Evolutionary conservation across 345 rosid genomes (phyloP).

Genomic region (Salix caprea): DNA sequence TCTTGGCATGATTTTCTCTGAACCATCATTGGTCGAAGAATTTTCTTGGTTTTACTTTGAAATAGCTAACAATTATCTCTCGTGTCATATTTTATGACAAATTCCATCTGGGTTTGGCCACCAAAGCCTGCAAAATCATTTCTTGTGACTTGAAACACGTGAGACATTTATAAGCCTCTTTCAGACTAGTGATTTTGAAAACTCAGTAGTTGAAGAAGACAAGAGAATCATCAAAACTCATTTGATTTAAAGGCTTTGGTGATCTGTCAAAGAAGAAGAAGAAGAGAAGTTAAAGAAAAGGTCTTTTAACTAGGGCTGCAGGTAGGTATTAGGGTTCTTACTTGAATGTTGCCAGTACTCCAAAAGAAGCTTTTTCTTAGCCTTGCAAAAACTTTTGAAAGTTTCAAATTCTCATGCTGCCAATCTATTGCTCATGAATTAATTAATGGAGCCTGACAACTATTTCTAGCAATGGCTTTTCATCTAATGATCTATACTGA

Average conservation of each 20-base stretch:
- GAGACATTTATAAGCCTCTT: neutral
- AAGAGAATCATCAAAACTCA: conserved; percentile 7
- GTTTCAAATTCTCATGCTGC: conserved; percentile 3
- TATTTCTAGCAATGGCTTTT: neutral
- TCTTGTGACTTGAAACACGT: neutral
- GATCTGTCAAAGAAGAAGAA: neutral
- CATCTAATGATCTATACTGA: neutral
- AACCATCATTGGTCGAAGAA: neutral
- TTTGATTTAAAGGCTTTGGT: neutral
- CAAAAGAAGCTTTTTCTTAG: conserved; percentile 7
- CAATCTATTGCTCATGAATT: neutral
- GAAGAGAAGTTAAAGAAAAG: neutral
- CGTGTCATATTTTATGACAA: conserved; percentile 26
- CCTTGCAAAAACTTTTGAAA: conserved; percentile 7
- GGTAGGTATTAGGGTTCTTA: conserved; percentile 28
- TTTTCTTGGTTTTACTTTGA: conserved; percentile 19
- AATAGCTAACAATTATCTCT: conserved; percentile 5
- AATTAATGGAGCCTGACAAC: conserved; percentile 6
- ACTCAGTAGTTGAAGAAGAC: neutral
- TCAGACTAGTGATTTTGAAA: neutral
- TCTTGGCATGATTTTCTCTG: neutral
- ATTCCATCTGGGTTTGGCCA: conserved; percentile 13
- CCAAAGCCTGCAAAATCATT: neutral
- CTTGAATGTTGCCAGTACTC: neutral
- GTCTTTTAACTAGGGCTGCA: conserved; percentile 18